Conservation (phyloP, 345 rosid species). For the Eutrema yunnanense region DNA sequence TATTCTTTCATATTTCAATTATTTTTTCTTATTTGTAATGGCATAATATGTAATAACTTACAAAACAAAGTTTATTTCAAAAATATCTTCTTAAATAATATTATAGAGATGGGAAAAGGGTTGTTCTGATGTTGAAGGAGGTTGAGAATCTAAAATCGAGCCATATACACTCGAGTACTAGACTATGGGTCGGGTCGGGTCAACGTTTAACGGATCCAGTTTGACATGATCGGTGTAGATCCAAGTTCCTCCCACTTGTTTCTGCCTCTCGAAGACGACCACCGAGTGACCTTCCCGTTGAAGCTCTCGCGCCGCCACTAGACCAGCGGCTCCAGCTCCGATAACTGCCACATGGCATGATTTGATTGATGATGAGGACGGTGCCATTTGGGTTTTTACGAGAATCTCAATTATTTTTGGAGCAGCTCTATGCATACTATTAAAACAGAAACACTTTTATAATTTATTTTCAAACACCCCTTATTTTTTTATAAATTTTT, state of each 20-base stretch:
- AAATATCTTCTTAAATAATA: no score
- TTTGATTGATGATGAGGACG: slow-evolving; percentile 16
- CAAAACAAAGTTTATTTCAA: no score
- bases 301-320: slow-evolving; percentile 76
- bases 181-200: slow-evolving; percentile 48
- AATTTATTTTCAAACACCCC: no score
- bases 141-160: no score
- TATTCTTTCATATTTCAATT: no score
- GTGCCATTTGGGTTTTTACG: slow-evolving; percentile 26
- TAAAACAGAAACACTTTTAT: no score
- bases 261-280: slow-evolving; percentile 62
- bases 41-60: no score
- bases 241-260: slow-evolving; percentile 77
- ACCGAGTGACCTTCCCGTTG: slow-evolving; percentile 72
- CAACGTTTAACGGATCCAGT: slow-evolving; percentile 56
- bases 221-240: slow-evolving; percentile 54
- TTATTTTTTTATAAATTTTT: no score
- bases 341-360: slow-evolving; percentile 72
- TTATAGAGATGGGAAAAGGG: no score
- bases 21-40: no score
- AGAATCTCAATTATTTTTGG: background rate
- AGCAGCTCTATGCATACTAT: no score
- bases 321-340: slow-evolving; percentile 87
- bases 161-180: slow-evolving; percentile 50
- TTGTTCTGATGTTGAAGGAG: no score